Conservation (phyloP, 805 yeast genomes). For the Lachancea meyersii region DNA sequence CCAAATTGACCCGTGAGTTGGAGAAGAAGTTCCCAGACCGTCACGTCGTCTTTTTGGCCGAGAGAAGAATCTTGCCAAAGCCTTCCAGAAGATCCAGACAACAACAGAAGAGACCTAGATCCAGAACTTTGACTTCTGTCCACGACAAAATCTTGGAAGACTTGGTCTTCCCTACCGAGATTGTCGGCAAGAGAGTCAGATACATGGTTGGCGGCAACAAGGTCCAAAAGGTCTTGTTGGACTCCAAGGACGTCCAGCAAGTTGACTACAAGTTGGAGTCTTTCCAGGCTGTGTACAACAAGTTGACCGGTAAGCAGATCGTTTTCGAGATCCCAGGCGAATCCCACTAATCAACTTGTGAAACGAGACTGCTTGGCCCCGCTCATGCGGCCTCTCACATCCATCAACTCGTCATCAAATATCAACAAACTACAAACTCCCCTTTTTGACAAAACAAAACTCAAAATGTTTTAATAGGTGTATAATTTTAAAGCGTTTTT, state of each 20-base stretch:
- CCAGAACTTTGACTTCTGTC: slow-evolving; percentile 97
- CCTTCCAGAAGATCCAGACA: slow-evolving; percentile 94
- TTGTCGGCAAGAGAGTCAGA: slow-evolving; percentile 98
- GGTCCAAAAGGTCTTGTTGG: slow-evolving; percentile 95
- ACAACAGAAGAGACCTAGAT: slow-evolving; percentile 98
- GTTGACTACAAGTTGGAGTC: slow-evolving; percentile 99
- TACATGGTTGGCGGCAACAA: slow-evolving; percentile 98
- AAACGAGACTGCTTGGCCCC: neutral
- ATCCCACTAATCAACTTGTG: slow-evolving; percentile 30
- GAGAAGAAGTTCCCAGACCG: slow-evolving; percentile 99
- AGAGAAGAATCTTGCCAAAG: slow-evolving; percentile 98
- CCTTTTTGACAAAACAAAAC: slow-evolving; percentile 8
- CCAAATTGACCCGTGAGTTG: slow-evolving; percentile 96
- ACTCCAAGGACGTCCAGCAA: slow-evolving; percentile 94
- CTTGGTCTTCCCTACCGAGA: slow-evolving; percentile 99
- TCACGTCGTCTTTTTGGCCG: slow-evolving; percentile 98
- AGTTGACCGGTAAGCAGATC: slow-evolving; percentile 99
- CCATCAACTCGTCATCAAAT: slow-evolving; percentile 5
- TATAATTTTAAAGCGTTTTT: slow-evolving; percentile 24
- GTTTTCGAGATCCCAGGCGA: slow-evolving; percentile 83
- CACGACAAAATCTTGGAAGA: slow-evolving; percentile 98
- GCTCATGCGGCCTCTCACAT: neutral
- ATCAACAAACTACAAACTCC: slow-evolving; percentile 8
- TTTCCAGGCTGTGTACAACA: slow-evolving; percentile 96
- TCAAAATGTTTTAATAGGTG: slow-evolving; percentile 25